Evolutionary conservation across 2,329 filamentous ascomycete genomes (phyloP).

Genomic region (Venturia aucupariae): DNA sequence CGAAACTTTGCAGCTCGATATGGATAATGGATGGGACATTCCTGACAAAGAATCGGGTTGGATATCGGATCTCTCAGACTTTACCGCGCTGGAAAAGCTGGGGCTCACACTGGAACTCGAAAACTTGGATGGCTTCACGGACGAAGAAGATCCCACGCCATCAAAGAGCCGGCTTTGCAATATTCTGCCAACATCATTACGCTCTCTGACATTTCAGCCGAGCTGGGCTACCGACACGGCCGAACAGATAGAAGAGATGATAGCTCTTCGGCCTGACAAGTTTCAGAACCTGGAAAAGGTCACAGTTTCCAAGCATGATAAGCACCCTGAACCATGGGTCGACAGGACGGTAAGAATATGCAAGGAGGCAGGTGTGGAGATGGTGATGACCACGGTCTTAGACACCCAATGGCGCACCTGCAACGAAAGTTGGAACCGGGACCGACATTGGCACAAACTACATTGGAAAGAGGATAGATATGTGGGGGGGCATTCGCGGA

Average conservation of each 20-base stretch:
- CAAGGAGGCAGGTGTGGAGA: neutral
- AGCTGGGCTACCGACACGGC: neutral
- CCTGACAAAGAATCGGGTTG: neutral
- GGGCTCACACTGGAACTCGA: neutral
- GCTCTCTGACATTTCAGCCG: neutral
- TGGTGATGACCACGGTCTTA: neutral
- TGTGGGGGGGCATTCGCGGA: too few relatives aligned
- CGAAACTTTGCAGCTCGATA: neutral
- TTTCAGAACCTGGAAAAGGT: neutral
- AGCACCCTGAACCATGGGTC: neutral
- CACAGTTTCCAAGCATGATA: neutral
- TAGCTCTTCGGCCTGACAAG: neutral
- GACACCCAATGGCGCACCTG: too few relatives aligned
- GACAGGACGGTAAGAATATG: neutral
- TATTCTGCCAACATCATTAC: neutral
- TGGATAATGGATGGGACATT: neutral
- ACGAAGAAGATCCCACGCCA: neutral
- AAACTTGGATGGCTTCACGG: neutral
- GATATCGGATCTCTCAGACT: neutral
- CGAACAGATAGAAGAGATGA: neutral
- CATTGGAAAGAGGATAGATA: too few relatives aligned
- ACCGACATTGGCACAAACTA: too few relatives aligned
- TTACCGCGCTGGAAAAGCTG: neutral
- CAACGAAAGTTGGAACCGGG: too few relatives aligned
- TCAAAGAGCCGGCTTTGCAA: neutral